phyloP scores from a whole-genome alignment of 2,329 filamentous ascomycete genomes.

The Fusarium keratoplasticum region DNA sequence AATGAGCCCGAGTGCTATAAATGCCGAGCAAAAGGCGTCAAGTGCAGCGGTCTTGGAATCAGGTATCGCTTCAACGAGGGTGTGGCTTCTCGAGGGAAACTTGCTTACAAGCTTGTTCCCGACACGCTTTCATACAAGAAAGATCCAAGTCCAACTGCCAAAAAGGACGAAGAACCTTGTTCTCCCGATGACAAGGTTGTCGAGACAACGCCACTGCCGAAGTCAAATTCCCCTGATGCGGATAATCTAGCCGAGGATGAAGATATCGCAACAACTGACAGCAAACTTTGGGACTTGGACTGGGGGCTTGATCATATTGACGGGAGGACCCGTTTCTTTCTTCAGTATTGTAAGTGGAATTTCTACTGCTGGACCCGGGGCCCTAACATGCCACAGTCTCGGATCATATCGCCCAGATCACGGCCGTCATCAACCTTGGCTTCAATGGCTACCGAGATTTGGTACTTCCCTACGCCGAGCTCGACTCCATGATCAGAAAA shows the following conservation, averaged over 20 bases:
- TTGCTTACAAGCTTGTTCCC: conserved; percentile 12
- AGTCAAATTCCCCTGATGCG: not conserved
- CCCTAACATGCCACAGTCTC: not conserved
- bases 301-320: conserved; percentile 12
- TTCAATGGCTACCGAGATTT: conserved; percentile 25
- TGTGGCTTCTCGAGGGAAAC: conserved; percentile 12
- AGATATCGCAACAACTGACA: not conserved
- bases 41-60: conserved; percentile 1
- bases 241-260: not conserved
- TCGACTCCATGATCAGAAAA: not conserved
- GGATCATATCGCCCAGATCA: conserved; percentile 9
- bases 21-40: conserved; percentile 1
- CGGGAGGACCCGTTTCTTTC: conserved; percentile 8
- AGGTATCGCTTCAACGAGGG: conserved; percentile 24
- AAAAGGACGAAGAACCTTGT: not conserved
- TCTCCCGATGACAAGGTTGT: not conserved
- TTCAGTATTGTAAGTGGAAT: conserved; percentile 9
- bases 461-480: conserved; percentile 10
- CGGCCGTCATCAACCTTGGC: conserved; percentile 15
- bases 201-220: not conserved
- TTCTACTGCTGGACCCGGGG: accelerated
- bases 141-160: not conserved
- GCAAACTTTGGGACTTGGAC: not conserved
- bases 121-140: conserved; percentile 14
- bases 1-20: conserved; percentile 12